Evolutionary conservation across 805 yeast species (phyloP).

Genomic region (Monosporozyma yasuniensis): DNA sequence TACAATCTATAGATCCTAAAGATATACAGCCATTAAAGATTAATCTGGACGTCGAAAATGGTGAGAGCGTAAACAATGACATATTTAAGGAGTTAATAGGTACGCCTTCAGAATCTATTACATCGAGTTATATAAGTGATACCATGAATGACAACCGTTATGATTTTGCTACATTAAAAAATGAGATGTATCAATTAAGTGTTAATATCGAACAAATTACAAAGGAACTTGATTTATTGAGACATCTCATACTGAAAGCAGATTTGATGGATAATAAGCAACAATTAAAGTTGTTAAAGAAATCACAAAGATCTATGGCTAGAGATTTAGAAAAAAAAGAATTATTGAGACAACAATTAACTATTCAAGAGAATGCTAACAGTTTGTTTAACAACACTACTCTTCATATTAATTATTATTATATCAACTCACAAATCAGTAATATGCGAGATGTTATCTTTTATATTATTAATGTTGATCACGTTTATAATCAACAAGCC

Average conservation of each 20-base stretch:
- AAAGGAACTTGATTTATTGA: slow-evolving; percentile 55
- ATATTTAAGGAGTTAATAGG: not conserved
- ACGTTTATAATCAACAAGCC: slow-evolving; percentile 39
- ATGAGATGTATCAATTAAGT: slow-evolving; percentile 53
- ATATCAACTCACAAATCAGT: slow-evolving; percentile 38
- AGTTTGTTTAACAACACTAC: slow-evolving; percentile 61
- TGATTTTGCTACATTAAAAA: slow-evolving; percentile 35
- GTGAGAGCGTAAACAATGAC: not conserved
- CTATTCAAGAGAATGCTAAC: slow-evolving; percentile 75
- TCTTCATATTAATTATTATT: slow-evolving; percentile 40
- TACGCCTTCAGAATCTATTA: not conserved
- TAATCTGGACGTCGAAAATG: not conserved
- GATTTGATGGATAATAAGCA: slow-evolving; percentile 70
- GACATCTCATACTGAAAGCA: slow-evolving; percentile 67
- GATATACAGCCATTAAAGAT: not conserved
- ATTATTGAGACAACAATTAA: slow-evolving; percentile 66
- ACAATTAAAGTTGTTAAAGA: slow-evolving; percentile 57
- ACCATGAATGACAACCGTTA: not conserved
- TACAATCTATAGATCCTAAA: not conserved
- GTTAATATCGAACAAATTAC: slow-evolving; percentile 49
- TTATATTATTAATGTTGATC: slow-evolving; percentile 71
- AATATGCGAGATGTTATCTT: slow-evolving; percentile 52
- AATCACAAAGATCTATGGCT: slow-evolving; percentile 57
- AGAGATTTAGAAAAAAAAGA: slow-evolving; percentile 70
- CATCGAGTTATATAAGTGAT: not conserved